Base-by-base conservation (phyloP, 1,139 yeast species). In the Yamadazyma oceani region DNA sequence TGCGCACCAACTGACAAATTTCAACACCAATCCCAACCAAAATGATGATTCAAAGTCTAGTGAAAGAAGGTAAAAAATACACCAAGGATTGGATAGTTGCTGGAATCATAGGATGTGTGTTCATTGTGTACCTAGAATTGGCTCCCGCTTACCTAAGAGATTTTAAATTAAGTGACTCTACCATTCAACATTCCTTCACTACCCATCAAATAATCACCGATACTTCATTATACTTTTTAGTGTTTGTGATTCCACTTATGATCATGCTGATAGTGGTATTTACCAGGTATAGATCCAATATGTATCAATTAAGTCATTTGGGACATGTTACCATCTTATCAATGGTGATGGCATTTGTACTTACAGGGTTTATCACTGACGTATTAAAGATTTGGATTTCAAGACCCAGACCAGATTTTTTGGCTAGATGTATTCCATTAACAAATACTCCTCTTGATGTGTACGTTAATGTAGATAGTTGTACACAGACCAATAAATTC, bases 361-460 rank as follows among this genome's bases (percentile, higher is more conserved):
- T 46, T 3, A 46, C 48, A 12, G 58, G 60, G 9, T 54, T 55
- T 8, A 32, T 58, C 16, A 70, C 75, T n/a, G 76, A 70, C 46
- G 54, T 69, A 17, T 52, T 71, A 35, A 71, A 70, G 46, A 62
- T 64, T 35, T 69, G 75, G 75, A 65, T 71, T 27, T 69, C 69
- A n/a, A 55, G 73, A 38, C 75, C 74, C 3, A 51, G 77, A 28
- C 77, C 77, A 1, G 77, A 71, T 45, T 70, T 71, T 41, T 50
- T 71, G 23, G 65, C 58, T 13, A 50, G 77, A 32, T 71, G 77
- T 54, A 68, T 69, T 1, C 64, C 75, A 3, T 40, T 38, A 3
- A 36, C 43, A 3, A 61, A 57, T 7, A 64, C 72, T 2, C 66
- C 71, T 1, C 9, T 40, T 3, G 51, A 59, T 35, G 45, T 34